Conservation (phyloP, 2,329 filamentous ascomycete genomes). For the Fusarium gaditjirri region DNA sequence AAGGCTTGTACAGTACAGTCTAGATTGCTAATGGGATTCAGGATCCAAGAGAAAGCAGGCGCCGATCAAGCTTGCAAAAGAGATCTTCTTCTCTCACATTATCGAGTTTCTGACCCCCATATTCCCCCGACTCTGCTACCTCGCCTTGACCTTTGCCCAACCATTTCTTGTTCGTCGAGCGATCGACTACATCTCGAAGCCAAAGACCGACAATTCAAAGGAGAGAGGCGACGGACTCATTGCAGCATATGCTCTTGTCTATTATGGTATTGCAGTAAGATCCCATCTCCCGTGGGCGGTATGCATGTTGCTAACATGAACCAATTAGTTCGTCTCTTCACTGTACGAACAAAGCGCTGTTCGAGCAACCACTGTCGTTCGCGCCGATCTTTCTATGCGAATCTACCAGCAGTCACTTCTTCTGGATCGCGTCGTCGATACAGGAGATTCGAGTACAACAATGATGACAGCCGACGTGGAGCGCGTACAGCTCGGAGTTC, state of each 20-base stretch:
- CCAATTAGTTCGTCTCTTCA: background rate
- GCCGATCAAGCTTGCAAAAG: background rate
- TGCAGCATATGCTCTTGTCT: background rate
- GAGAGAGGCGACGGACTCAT: background rate
- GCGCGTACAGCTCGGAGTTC: background rate
- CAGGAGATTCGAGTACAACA: background rate
- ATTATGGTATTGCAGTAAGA: background rate
- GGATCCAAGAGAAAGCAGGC: background rate
- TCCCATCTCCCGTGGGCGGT: accelerated
- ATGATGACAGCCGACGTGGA: background rate
- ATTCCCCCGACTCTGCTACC: background rate
- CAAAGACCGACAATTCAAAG: background rate
- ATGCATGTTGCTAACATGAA: accelerated
- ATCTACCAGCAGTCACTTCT: background rate
- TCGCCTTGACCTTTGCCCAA: background rate
- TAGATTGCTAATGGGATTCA: background rate
- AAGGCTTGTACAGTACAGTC: too few relatives aligned
- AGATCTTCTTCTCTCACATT: background rate
- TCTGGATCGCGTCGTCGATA: background rate
- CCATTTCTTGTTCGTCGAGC: background rate
- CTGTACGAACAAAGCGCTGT: background rate
- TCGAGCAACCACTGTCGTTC: background rate
- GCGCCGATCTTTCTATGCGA: background rate
- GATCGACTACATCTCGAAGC: background rate
- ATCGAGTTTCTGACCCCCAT: background rate